A percentile compares a stretch with the other conserved stretches of the same genome.
Conservation (phyloP, 2,329 filamentous ascomycete species). For the Chaetomiaceae sp. region DNA sequence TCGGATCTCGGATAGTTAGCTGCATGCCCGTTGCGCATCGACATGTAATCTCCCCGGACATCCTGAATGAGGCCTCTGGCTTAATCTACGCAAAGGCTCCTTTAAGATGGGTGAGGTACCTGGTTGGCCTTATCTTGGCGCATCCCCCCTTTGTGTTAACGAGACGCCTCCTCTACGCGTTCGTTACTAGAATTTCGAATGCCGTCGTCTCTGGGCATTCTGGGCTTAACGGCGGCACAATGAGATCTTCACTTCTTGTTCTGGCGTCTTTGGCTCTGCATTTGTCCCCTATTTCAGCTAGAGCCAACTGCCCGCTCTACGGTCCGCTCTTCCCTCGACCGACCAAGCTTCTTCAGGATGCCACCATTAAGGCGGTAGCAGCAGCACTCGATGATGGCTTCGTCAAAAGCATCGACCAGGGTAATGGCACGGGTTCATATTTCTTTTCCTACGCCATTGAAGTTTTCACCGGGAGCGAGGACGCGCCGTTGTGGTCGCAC, state of each 20-base stretch:
- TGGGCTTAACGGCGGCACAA: too few relatives aligned
- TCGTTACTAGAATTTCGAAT: too few relatives aligned
- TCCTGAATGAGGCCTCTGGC: too few relatives aligned
- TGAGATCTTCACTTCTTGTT: not conserved
- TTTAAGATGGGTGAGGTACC: too few relatives aligned
- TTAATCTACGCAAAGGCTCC: too few relatives aligned
- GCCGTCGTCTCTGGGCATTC: too few relatives aligned
- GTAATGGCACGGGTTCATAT: slow-evolving; percentile 25
- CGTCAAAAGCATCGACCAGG: slow-evolving; percentile 26
- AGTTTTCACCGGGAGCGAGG: slow-evolving; percentile 27
- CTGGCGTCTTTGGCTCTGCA: not conserved
- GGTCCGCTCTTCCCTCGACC: slow-evolving; percentile 29
- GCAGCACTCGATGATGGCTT: slow-evolving; percentile 23
- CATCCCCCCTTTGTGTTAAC: too few relatives aligned
- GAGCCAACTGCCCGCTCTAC: slow-evolving; percentile 29
- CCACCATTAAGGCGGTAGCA: slow-evolving; percentile 21
- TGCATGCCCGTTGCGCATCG: too few relatives aligned
- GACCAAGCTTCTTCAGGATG: slow-evolving; percentile 20
- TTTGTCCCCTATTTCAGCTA: slow-evolving; percentile 17
- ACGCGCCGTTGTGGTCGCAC: slow-evolving; percentile 23
- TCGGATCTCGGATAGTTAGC: too few relatives aligned
- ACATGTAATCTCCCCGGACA: too few relatives aligned
- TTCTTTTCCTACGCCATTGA: slow-evolving; percentile 30
- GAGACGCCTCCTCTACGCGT: too few relatives aligned
- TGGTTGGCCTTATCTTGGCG: too few relatives aligned